A percentile compares a stretch with the other conserved stretches of the same genome.
Evolutionary conservation across 176 grass and related monocot species (phyloP).

Genomic region (Secale cereale): DNA sequence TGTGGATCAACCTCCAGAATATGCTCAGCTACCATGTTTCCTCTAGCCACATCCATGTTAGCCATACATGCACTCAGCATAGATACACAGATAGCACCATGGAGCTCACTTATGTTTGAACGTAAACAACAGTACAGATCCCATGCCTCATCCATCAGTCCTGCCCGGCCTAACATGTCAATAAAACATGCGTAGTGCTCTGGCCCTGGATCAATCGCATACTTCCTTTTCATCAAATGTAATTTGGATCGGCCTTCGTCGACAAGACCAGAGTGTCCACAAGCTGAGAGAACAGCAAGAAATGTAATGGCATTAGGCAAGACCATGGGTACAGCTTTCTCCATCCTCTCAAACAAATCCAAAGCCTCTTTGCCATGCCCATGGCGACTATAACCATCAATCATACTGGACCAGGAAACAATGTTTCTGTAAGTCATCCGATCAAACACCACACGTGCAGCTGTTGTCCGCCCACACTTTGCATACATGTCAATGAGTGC

Average conservation of each 20-base stretch:
- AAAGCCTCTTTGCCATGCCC: slow-evolving; percentile 40
- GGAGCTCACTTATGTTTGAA: slow-evolving; percentile 1
- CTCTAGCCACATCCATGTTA: slow-evolving; percentile 51
- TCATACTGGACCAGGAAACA: slow-evolving; percentile 71
- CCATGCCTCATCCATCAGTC: slow-evolving; percentile 59
- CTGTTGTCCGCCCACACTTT: slow-evolving; percentile 45
- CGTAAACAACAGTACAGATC: slow-evolving; percentile 44
- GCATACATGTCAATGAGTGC: slow-evolving; percentile 67
- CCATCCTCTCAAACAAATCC: slow-evolving; percentile 50
- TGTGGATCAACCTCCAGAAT: slow-evolving; percentile 36
- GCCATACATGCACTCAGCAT: slow-evolving; percentile 51
- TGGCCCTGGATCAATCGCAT: slow-evolving; percentile 41
- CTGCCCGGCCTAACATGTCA: slow-evolving; percentile 50
- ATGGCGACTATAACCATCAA: slow-evolving; percentile 38
- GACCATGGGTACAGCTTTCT: slow-evolving; percentile 22
- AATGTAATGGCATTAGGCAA: slow-evolving; percentile 66
- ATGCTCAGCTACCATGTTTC: slow-evolving; percentile 40
- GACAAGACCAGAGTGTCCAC: slow-evolving; percentile 54
- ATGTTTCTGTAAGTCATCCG: slow-evolving; percentile 40
- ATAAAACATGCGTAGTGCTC: slow-evolving; percentile 62
- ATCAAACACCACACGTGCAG: slow-evolving; percentile 33
- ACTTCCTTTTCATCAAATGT: slow-evolving; percentile 47
- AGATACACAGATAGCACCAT: slow-evolving; percentile 39
- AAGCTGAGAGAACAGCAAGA: slow-evolving; percentile 56
- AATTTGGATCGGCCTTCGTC: slow-evolving; percentile 41